Evolutionary conservation across 2,329 filamentous ascomycete genomes (phyloP), one percentile per base, ranked within the genome.

Genomic region (Tetracladium maxilliforme): DNA sequence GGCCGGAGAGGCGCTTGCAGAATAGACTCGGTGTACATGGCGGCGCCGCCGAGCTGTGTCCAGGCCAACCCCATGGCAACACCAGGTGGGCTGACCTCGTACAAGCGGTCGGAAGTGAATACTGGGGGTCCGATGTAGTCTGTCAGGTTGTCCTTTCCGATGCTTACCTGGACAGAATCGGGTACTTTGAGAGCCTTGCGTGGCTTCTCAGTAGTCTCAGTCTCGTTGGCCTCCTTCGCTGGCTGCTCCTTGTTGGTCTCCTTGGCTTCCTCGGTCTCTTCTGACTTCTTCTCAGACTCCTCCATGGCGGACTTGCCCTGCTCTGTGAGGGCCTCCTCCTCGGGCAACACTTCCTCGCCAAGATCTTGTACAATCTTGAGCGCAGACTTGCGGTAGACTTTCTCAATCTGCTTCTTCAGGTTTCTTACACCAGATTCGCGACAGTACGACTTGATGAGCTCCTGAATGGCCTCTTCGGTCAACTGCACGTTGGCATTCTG

Each of bases 331-430:
- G 81, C 84, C 34, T 82, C 71, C 13, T 79, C 72, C 45, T 94
- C 86, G 4, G 79, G 67, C 3, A 93, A 54, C 2, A 64, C 80
- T 6, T 83, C 76, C 43, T 94, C 86, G 24, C 87, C 87, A 10
- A 95, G 64, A 34, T 95, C 86, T 47, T 87, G 79, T 9, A 98
- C 87, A 37, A 98, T 98, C 56, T 94, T 95, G 33, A 98, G 63
- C 1, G 90, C 92, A 10, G 87, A 84, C 54, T 98, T 98, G 30
- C 90, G 75, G 54, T 94, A 98, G 4, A 98, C 83, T 59, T 98
- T 98, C 51, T 98, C 90, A 33, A 98, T 98, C 50, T 95, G 87
- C 61, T 98, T 95, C 68, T 98, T 98, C 32, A 98, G 58, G 45
- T 98, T 98, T 37, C 90, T 77, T 7, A 98, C 92, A 40, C 90